These are phyloP conservation scores for Metschnikowia kunwiensis DNA, from an alignment of 805 yeast genomes.

Conservation along the genomic window DNA sequence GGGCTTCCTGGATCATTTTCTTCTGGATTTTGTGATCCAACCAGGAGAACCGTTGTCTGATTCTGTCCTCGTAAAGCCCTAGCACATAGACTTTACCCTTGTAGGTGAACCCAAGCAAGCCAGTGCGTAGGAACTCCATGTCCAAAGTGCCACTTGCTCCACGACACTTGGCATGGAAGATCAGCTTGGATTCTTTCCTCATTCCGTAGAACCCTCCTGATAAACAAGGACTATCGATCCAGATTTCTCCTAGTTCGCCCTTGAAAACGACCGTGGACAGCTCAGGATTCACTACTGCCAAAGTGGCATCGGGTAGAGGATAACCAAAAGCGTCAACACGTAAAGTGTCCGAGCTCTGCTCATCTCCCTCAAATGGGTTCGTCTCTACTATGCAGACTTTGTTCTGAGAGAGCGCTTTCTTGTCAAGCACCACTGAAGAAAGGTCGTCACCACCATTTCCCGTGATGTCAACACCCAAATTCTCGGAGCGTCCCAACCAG, in stretches of 20 bases:
- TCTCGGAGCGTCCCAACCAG: conserved; percentile 74
- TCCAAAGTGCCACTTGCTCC: conserved; percentile 69
- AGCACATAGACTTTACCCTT: conserved; percentile 85
- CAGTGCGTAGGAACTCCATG: conserved; percentile 83
- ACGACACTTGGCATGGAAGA: conserved; percentile 78
- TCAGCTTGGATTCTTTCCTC: conserved; percentile 60
- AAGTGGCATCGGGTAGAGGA: conserved; percentile 90
- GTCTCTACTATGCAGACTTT: conserved; percentile 63
- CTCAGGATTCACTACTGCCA: conserved; percentile 94
- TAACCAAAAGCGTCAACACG: conserved; percentile 90
- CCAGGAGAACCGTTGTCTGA: conserved; percentile 73
- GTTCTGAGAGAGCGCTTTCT: conserved; percentile 68
- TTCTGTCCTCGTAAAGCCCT: conserved; percentile 88
- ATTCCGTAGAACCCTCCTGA: conserved; percentile 88
- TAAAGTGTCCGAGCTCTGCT: conserved; percentile 38
- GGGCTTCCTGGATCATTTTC: conserved; percentile 28
- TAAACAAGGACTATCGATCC: conserved; percentile 93
- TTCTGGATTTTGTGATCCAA: conserved; percentile 46
- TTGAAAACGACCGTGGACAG: conserved; percentile 69
- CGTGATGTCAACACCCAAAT: conserved; percentile 50
- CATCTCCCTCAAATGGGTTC: conserved; percentile 47
- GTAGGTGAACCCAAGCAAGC: conserved; percentile 81
- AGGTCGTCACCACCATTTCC: conserved; percentile 29
- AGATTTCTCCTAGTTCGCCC: conserved; percentile 88
- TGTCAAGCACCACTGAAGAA: conserved; percentile 69